Evolutionary conservation across 805 yeast genomes (phyloP).

Genomic region (Maudiozyma serrabonitensis): DNA sequence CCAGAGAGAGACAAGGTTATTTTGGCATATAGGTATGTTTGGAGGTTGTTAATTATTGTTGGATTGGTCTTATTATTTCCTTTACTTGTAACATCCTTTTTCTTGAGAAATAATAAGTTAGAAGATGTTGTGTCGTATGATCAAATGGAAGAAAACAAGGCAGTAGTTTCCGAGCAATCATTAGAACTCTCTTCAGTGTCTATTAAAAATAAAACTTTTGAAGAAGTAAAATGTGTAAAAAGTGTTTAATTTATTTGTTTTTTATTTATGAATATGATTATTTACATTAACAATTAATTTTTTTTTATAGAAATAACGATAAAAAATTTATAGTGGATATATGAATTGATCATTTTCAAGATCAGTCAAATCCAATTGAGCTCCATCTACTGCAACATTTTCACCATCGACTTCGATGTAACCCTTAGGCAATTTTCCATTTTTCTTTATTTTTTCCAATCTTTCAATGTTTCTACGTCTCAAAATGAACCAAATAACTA

Average conservation of each 20-base stretch:
- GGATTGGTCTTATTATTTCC: conserved; percentile 46
- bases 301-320: background rate
- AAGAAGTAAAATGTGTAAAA: no score
- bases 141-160: background rate
- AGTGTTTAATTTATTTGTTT: no score
- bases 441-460: conserved; percentile 14
- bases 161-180: background rate
- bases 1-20: conserved; percentile 44
- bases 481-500: conserved; percentile 38
- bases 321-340: conserved; percentile 32
- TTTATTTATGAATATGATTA: no score
- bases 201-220: no score
- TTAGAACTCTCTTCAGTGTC: no score
- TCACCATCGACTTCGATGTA: conserved; percentile 19
- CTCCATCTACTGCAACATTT: conserved; percentile 22
- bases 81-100: conserved; percentile 36
- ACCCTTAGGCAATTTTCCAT: conserved; percentile 18
- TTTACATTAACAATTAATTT: background rate
- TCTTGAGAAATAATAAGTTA: conserved; percentile 44
- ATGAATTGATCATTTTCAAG: conserved; percentile 42
- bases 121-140: conserved; percentile 8
- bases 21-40: conserved; percentile 43
- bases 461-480: conserved; percentile 37
- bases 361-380: conserved; percentile 45
- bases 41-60: conserved; percentile 41